These are phyloP conservation scores for Neurospora sp. DNA, from an alignment of 495 filamentous ascomycete genomes.

Conservation along the genomic window DNA sequence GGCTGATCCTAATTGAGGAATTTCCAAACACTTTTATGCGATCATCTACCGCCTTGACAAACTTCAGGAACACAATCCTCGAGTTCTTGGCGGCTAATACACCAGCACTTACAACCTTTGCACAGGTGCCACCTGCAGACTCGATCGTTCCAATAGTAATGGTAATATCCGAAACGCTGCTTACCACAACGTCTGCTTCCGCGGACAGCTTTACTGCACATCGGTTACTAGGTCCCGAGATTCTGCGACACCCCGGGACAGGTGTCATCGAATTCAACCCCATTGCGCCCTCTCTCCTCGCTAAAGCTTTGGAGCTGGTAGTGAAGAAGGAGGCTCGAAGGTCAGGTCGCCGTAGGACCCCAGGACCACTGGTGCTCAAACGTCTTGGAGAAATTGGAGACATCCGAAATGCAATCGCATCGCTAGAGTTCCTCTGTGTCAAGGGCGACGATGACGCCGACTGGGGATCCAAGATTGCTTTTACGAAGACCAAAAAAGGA, in stretches of 20 bases:
- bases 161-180: slow-evolving; percentile 78
- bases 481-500: slow-evolving; percentile 50
- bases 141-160: slow-evolving; percentile 69
- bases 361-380: slow-evolving; percentile 61
- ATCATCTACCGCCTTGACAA: slow-evolving; percentile 52
- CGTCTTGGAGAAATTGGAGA: slow-evolving; percentile 75
- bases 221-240: slow-evolving; percentile 73
- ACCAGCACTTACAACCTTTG: slow-evolving; percentile 31
- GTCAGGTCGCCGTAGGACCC: slow-evolving; percentile 55
- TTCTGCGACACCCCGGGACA: slow-evolving; percentile 65
- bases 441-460: slow-evolving; percentile 54
- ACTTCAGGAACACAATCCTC: slow-evolving; percentile 67
- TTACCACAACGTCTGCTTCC: slow-evolving; percentile 62
- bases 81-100: slow-evolving; percentile 58
- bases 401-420: slow-evolving; percentile 79
- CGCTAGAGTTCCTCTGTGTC: slow-evolving; percentile 82
- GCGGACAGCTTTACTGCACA: slow-evolving; percentile 86
- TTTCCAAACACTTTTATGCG: slow-evolving; percentile 76
- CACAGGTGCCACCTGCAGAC: slow-evolving; percentile 19
- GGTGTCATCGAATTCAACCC: slow-evolving; percentile 82
- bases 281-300: slow-evolving; percentile 77
- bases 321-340: slow-evolving; percentile 69
- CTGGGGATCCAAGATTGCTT: slow-evolving; percentile 57
- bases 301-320: slow-evolving; percentile 69
- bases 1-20: slow-evolving; percentile 81